Evolutionary conservation across 2,329 filamentous ascomycete species (phyloP), one percentile per base, ranked within the genome.

Genomic region (Shiraia sp.): DNA sequence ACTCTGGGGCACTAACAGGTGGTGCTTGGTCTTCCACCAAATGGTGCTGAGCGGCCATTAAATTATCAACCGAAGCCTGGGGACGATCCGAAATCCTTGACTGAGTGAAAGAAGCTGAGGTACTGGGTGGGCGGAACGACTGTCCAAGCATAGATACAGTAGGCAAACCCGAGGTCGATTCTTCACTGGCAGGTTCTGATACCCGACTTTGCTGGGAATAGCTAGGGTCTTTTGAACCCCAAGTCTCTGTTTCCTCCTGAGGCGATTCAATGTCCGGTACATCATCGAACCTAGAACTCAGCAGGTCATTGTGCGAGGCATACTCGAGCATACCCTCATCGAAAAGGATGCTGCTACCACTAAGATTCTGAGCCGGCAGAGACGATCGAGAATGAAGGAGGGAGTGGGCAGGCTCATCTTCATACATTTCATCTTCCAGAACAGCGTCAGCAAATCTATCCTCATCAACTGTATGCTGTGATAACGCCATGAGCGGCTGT

Each of bases 401-500:
- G 10, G 39, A 47, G 13, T 45, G 34, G 19, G 30, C 35, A 27
- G 51, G 41, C 7, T 36, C 47, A 27, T 36, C 51, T 7, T 41
- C 47, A 24, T 53, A 47, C 24, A 57, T 27, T 2, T 63, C 61
- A 16, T 69, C 62, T 14, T 71, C 66, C n/a, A 68, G 69, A 14
- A 51, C 55, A 27, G 70, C 70, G 53, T 75, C 70, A 14, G 71
- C 69, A 52, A 72, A 73, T 14, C 69, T 53, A 42, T 73, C 69
- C 27, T 70, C 66, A 39, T 72, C 71, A 22, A 57, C 59, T 15
- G 66, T 68, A 14, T 61, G 54, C 4, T 55, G 32, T 7, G 68
- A 71, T 6, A 51, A 52, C 12, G 49, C 42, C 30, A 67, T 42
- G 2, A 9, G 41, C 16, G 32, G 25, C 13, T 38, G 39, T 36